These are phyloP conservation scores for Fusarium lateritium DNA, from an alignment of 2,329 filamentous ascomycete genomes.

Conservation along the genomic window DNA sequence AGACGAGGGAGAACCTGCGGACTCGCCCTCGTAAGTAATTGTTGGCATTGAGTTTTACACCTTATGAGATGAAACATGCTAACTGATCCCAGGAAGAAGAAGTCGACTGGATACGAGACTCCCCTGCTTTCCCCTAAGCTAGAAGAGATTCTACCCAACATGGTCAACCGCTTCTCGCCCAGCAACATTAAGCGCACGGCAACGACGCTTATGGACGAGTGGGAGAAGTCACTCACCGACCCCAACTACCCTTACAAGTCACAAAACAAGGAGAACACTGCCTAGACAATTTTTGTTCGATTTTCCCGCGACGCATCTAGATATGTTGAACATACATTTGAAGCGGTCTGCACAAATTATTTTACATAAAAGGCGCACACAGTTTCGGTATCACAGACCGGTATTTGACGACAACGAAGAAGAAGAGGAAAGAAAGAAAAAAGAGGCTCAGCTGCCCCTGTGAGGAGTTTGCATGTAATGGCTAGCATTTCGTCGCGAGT, in stretches of 20 bases:
- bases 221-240: conserved; percentile 75
- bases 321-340: conserved; percentile 40
- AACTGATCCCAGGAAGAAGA: conserved; percentile 52
- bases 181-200: conserved; percentile 86
- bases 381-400: conserved; percentile 43
- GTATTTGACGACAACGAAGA: conserved; percentile 40
- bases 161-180: conserved; percentile 79
- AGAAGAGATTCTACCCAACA: conserved; percentile 73
- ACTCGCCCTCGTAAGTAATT: conserved; percentile 64
- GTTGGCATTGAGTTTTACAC: conserved; percentile 11
- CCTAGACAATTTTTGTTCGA: conserved; percentile 32
- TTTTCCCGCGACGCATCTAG: conserved; percentile 35
- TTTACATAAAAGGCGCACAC: conserved; percentile 33
- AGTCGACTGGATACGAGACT: conserved; percentile 51
- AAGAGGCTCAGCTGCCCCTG: conserved; percentile 27
- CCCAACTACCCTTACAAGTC: conserved; percentile 49
- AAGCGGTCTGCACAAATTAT: conserved; percentile 36
- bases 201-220: conserved; percentile 89
- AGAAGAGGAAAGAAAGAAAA: conserved; percentile 18
- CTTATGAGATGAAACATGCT: conserved; percentile 8
- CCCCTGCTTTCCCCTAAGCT: conserved; percentile 60
- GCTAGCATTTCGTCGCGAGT: conserved; percentile 20
- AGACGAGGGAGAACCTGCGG: conserved; percentile 64
- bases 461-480: conserved; percentile 36
- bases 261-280: conserved; percentile 54